phyloP scores from a whole-genome alignment of 257 asterid genomes.

The Schizonepeta tenuifolia region DNA sequence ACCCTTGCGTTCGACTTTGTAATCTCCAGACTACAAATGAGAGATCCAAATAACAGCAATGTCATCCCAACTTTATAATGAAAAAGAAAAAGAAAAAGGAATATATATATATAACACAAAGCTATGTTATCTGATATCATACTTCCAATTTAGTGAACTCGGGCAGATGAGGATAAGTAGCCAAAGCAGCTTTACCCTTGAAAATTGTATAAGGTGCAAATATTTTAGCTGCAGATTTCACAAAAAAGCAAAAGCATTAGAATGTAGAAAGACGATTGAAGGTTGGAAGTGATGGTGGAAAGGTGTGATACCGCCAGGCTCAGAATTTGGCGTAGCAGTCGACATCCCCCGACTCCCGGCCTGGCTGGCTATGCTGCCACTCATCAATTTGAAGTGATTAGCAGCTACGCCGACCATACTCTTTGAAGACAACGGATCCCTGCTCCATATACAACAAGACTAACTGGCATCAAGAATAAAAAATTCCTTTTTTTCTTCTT shows the following conservation, averaged over 20 bases:
- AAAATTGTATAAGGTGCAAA: slow-evolving; percentile 76
- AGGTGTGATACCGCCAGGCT: slow-evolving; percentile 44
- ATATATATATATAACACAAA: neutral
- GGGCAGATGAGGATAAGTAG: slow-evolving; percentile 72
- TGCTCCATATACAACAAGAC: slow-evolving; percentile 31
- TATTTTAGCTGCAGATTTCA: slow-evolving; percentile 40
- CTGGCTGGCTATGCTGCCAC: slow-evolving; percentile 43
- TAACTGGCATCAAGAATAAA: neutral
- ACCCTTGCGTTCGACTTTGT: slow-evolving; percentile 75
- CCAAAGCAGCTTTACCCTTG: slow-evolving; percentile 92
- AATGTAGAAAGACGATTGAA: neutral
- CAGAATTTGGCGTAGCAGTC: slow-evolving; percentile 39
- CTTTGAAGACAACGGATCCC: slow-evolving; percentile 30
- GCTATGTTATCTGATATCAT: slow-evolving; percentile 32
- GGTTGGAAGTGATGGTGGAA: neutral
- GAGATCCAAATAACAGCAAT: slow-evolving; percentile 4
- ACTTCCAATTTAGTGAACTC: slow-evolving; percentile 68
- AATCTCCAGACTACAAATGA: slow-evolving; percentile 62
- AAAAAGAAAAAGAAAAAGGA: neutral
- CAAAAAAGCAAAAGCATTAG: slow-evolving; percentile 16
- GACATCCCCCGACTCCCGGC: slow-evolving; percentile 30
- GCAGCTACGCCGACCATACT: slow-evolving; percentile 30
- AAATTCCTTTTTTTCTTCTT: too few species aligned
- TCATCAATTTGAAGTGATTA: slow-evolving; percentile 33
- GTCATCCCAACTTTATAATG: slow-evolving; percentile 3